A percentile compares a stretch with the other conserved stretches of the same genome.
phyloP scores from a whole-genome alignment of 768 basidiomycete genomes.

The Chalciporus chontae region DNA sequence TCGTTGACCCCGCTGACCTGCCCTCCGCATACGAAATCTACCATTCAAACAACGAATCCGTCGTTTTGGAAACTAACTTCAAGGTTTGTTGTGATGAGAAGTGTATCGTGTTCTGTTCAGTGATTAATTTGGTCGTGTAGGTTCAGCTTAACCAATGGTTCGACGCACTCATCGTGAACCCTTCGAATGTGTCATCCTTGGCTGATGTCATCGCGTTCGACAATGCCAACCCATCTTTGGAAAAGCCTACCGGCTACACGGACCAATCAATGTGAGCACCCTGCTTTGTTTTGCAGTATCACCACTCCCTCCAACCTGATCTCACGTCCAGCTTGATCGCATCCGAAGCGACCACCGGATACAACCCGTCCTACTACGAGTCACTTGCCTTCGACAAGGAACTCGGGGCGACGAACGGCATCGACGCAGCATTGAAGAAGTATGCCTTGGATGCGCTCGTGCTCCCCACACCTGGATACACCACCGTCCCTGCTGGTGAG shows the following conservation, averaged over 20 bases:
- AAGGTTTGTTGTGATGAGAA: constrained; percentile 39
- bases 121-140: constrained; percentile 26
- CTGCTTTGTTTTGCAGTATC: constrained; percentile 11
- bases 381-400: constrained; percentile 45
- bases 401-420: constrained; percentile 47
- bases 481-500: constrained; percentile 20
- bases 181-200: constrained; percentile 55
- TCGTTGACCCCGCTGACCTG: constrained; percentile 63
- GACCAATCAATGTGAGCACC: constrained; percentile 35
- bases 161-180: constrained; percentile 43
- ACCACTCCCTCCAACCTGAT: not conserved
- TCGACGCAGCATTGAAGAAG: constrained; percentile 47
- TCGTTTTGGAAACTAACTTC: constrained; percentile 55
- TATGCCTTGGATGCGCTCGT: constrained; percentile 49
- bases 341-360: constrained; percentile 25
- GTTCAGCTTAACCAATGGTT: constrained; percentile 52
- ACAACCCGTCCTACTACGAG: constrained; percentile 36
- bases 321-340: constrained; percentile 15
- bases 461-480: constrained; percentile 35
- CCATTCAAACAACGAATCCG: constrained; percentile 48
- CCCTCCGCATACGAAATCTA: constrained; percentile 52
- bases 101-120: not conserved
- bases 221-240: constrained; percentile 45
- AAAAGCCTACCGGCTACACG: constrained; percentile 36
- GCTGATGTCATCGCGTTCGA: constrained; percentile 59